These are phyloP conservation scores for Wickerhamomyces canadensis DNA, from an alignment of 805 yeast species.

Conservation along the genomic window DNA sequence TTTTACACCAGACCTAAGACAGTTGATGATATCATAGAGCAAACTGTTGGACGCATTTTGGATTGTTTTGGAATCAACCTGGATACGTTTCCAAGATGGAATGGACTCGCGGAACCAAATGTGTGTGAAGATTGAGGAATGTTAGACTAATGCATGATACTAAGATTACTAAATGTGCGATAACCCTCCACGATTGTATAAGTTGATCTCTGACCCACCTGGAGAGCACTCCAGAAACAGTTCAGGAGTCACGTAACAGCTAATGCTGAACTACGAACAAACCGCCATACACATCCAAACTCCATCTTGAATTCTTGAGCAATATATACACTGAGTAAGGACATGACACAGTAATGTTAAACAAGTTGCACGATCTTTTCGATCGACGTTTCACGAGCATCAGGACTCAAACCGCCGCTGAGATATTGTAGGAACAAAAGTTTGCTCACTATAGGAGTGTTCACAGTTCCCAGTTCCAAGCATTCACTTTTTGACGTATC, in stretches of 20 bases:
- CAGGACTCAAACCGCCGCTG: conserved; percentile 66
- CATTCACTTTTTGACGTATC: conserved; percentile 32
- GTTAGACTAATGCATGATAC: too few relatives aligned
- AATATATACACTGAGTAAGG: too few relatives aligned
- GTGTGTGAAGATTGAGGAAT: not conserved
- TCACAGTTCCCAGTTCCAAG: conserved; percentile 49
- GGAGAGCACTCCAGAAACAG: too few relatives aligned
- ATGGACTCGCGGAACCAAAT: conserved; percentile 19
- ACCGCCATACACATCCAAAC: too few relatives aligned
- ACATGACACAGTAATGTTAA: too few relatives aligned
- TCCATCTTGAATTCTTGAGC: too few relatives aligned
- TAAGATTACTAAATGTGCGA: too few relatives aligned
- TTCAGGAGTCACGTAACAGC: too few relatives aligned
- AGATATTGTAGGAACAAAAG: conserved; percentile 73
- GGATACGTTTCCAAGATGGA: conserved; percentile 23
- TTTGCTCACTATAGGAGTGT: conserved; percentile 56
- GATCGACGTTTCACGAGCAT: conserved; percentile 40
- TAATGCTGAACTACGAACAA: too few relatives aligned
- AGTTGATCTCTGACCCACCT: too few relatives aligned
- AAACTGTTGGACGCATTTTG: conserved; percentile 22
- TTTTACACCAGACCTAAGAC: conserved; percentile 23
- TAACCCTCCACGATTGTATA: too few relatives aligned
- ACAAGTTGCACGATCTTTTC: conserved; percentile 28
- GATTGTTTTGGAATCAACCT: conserved; percentile 23
- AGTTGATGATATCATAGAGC: conserved; percentile 23